Base-by-base conservation (phyloP, 495 filamentous ascomycete species). In the Bacidia gigantensis region DNA sequence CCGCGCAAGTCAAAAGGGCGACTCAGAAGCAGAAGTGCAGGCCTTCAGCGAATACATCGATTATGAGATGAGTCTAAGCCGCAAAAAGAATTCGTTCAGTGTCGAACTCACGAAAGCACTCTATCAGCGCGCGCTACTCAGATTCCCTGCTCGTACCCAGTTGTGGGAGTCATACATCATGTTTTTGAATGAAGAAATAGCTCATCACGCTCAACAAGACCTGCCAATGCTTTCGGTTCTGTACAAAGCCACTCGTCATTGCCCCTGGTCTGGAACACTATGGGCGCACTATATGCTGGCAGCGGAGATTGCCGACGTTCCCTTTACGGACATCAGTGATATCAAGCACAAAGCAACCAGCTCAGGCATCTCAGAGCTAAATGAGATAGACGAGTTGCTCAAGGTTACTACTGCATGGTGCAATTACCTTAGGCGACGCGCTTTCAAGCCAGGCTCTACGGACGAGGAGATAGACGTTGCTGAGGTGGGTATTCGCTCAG, bases 351-450 rank as follows among this genome's bases (percentile, higher is more conserved):
- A 78, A 44, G 92, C 92, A 2, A 96, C 89, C 1, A 86, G 80
- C 60, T 87, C 82, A 10, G 82, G 82, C 5, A 72, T 89, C 20
- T 76, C 95, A 11, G 81, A 83, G 57, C 74, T 74, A 47, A 76
- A 74, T 42, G 89, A 87, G 17, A 80, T 95, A 76, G 79, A 85
- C 42, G 84, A 89, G 55, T 79, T 95, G 2, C 67, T 96, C 38
- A 88, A 92, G 58, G 84, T 96, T 54, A 87, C 92, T 55, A 81
- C 82, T 29, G 82, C 87, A 0, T 98, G 92, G 92, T 95, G 89
- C 59, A 86, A 87, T 43, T 96, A 87, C 55, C 74, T 98, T 7
- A 85, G 88, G 51, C 81, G 90, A 25, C 72, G 78, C 14, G 90
- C 90, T 3, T 89, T 93, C 66, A 69, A 80, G 55, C 77, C 78